These are phyloP conservation scores for Tetragonia tetragonoides DNA, from an alignment of 148 eudicot species.

Conservation along the genomic window DNA sequence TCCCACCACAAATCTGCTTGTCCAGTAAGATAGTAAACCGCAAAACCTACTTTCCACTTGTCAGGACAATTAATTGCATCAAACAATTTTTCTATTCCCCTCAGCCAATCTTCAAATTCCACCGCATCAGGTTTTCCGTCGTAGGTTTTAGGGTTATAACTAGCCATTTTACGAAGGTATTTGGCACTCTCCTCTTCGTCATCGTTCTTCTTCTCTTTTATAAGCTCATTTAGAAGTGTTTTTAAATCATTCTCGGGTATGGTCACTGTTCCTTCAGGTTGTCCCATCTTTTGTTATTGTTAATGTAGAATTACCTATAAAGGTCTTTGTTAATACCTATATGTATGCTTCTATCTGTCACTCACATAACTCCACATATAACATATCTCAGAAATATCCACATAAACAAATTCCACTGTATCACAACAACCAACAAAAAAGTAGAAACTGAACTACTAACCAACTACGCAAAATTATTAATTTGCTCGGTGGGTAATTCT, in stretches of 20 bases:
- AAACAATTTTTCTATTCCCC: neutral
- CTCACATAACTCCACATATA: no score
- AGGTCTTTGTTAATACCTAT: no score
- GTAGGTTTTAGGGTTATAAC: neutral
- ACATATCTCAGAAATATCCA: no score
- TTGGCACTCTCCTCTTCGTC: neutral
- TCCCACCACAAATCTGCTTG: neutral
- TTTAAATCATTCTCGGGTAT: neutral
- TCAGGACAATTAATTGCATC: neutral
- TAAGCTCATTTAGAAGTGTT: neutral
- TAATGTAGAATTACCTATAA: no score
- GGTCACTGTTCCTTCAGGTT: neutral
- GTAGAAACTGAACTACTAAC: neutral
- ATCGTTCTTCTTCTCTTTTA: neutral
- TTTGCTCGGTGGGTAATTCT: neutral
- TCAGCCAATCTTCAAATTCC: neutral
- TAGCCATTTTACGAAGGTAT: neutral
- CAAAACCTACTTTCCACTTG: neutral
- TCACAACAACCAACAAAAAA: neutral
- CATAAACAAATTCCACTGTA: neutral
- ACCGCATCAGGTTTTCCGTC: neutral
- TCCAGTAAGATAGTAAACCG: neutral
- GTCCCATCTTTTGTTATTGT: no score
- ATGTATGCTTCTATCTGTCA: no score
- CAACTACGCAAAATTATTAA: neutral